These are phyloP conservation scores for Pinus taeda DNA, from an alignment of 75 land plant species.

Conservation along the genomic window DNA sequence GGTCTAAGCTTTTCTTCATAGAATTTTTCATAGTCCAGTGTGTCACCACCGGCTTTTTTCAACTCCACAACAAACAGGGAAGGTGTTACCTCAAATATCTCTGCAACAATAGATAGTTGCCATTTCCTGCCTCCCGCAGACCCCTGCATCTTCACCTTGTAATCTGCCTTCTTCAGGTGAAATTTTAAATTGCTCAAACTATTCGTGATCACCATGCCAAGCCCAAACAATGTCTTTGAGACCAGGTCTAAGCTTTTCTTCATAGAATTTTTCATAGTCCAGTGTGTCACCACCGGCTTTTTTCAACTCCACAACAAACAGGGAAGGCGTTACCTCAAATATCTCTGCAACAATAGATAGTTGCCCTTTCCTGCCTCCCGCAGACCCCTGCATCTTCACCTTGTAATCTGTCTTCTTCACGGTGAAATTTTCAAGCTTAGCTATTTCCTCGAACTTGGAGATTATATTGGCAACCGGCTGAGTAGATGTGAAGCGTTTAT, in stretches of 20 bases:
- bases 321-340: constrained; percentile 57
- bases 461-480: constrained; percentile 44
- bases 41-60: constrained; percentile 54
- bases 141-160: constrained; percentile 45
- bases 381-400: constrained; percentile 43
- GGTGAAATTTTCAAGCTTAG: constrained; percentile 27
- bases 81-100: constrained; percentile 71
- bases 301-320: constrained; percentile 59
- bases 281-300: constrained; percentile 52
- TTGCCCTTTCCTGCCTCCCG: constrained; percentile 49
- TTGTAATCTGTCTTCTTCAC: constrained; percentile 41
- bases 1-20: constrained; percentile 48
- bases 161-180: constrained; percentile 43
- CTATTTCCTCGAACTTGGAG: constrained; percentile 66
- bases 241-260: constrained; percentile 48
- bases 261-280: constrained; percentile 41
- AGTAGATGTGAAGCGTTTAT: constrained; percentile 43
- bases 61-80: constrained; percentile 51
- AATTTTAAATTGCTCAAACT: constrained; percentile 12
- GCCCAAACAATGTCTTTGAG: constrained; percentile 54
- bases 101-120: constrained; percentile 39
- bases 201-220: constrained; percentile 15
- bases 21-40: constrained; percentile 42
- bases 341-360: constrained; percentile 55
- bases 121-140: constrained; percentile 49